A percentile compares a stretch with the other conserved stretches of the same genome.
Conservation (phyloP, 805 yeast species). For the Candida ipomoeae region DNA sequence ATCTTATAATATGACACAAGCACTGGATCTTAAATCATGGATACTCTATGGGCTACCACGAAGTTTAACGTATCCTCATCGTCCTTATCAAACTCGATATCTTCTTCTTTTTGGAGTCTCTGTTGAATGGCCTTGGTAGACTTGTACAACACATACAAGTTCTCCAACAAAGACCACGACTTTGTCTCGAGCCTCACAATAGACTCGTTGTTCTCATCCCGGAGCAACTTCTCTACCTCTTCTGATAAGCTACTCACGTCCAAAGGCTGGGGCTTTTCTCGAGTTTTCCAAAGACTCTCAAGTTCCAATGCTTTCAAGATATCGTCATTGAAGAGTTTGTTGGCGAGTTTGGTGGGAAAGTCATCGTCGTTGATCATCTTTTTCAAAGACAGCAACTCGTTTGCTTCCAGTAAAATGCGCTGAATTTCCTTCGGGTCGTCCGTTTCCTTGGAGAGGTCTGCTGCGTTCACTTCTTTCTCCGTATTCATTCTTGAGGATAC, state of each 20-base stretch:
- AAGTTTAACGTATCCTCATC: slow-evolving; percentile 88
- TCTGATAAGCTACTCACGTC: slow-evolving; percentile 20
- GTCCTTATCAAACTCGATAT: slow-evolving; percentile 82
- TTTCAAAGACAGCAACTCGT: slow-evolving; percentile 49
- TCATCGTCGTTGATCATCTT: slow-evolving; percentile 12
- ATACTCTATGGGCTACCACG: too few relatives aligned
- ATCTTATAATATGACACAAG: too few relatives aligned
- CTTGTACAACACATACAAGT: slow-evolving; percentile 52
- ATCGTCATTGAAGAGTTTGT: slow-evolving; percentile 67
- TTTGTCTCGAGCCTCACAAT: slow-evolving; percentile 35
- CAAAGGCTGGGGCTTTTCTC: slow-evolving; percentile 67
- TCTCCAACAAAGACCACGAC: slow-evolving; percentile 61
- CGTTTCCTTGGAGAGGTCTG: slow-evolving; percentile 43
- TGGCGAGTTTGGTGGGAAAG: slow-evolving; percentile 42
- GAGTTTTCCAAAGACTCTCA: slow-evolving; percentile 72
- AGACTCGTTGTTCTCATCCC: slow-evolving; percentile 18
- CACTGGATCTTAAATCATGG: too few relatives aligned
- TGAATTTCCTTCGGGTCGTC: slow-evolving; percentile 63
- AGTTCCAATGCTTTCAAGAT: slow-evolving; percentile 67
- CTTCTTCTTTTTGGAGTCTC: slow-evolving; percentile 39
- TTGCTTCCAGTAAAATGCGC: slow-evolving; percentile 60
- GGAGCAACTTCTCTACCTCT: slow-evolving; percentile 14
- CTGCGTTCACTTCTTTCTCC: slow-evolving; percentile 19
- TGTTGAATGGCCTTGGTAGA: slow-evolving; percentile 47
- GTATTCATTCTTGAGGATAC: too few relatives aligned